Evolutionary conservation across 202 grass and related monocot species (phyloP), one percentile per base, ranked within the genome.

Genomic region (Digitaria exilis): DNA sequence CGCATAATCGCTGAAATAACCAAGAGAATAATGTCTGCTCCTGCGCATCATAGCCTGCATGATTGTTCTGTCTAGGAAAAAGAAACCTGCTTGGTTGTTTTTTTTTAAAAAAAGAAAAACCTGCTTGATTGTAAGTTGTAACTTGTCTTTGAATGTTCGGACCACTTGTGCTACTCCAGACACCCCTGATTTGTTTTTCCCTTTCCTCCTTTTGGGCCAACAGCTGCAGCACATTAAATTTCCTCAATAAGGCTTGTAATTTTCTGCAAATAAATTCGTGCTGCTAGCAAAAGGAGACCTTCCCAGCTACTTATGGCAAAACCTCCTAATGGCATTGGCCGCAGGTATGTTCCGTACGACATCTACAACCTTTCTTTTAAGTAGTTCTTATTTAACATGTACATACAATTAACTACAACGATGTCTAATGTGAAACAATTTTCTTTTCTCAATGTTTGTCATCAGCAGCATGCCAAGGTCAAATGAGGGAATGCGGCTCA

Each of bases 401-500:
- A 56, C n/a, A n/a, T n/a, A n/a, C 31, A 24, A 28, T 55, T 45
- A 50, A 37, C 26, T 37, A 35, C 26, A 25, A 66, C 16, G 35
- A 32, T 65, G 17, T 65, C 58, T 19, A 25, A 19, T 67, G 21
- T 7, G 14, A 16, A n/a, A 4, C 39, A 35, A 52, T 43, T 80
- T 60, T 76, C 7, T 9, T 5, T 81, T 29, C 70, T 68, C 14
- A 34, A 77, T 69, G n/a, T 80, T 80, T 55, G 39, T 77, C 48
- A 61, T 41, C 73, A 91, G 87, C 85, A 80, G 77, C 51, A 52
- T 80, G 65, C 87, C 89, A 85, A 95, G 90, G 81, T 85, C 88
- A 69, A 93, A 90, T 65, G 89, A 94, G 63, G 94, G 71, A 54
- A 90, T 91, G 87, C 81, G 89, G 83, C 82, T 98, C 66, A 76